Base-by-base conservation (phyloP, 1,284 basidiomycete species). In the Pascua guehoae region DNA sequence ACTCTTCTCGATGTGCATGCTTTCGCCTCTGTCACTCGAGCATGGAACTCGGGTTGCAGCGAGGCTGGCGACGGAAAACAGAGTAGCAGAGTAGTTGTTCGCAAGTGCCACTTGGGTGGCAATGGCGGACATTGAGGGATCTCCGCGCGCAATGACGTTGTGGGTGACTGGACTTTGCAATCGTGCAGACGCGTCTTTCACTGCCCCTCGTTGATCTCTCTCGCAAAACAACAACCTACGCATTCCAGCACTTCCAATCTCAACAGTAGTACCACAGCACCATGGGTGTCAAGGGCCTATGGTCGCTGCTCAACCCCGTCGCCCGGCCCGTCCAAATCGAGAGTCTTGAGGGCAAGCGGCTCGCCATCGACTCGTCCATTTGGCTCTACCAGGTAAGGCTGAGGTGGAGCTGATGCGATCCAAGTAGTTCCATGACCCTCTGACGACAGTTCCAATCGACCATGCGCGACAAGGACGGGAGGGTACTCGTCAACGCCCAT, bases 351-450 rank as follows among this genome's bases (percentile, higher is more conserved):
- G 90, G 91, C 32, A 93, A 92, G 73, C 80, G 85, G 5, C 84
- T 97, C 78, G 93, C 93, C 0, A 98, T 99, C 63, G 96, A 99
- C 79, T 97, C 93, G 4, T 97, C 92, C 63, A 97, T 99, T 66
- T 99, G 96, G 96, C 87, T 99, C 60, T 98, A 99, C 54, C 77
- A 78, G 60, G 77, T 77, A 32, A 41, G 69, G 48, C 11, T 0
- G 12, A 12, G 17, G 5, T 38, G 4, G 12, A 12, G 17, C 8
- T 38, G 4, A 5, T 11, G 36, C 39, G 14, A 14, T 12, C 11
- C 8, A 9, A n/a, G 37, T 9, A 36, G 40, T 32, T 32, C 24
- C 4, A 32, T 32, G 24, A 32, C 24, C 7, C 4, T 4, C 44
- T 60, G 17, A 56, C 17, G 0, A 16, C 88, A 97, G 78, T 97